Evolutionary conservation across 2,329 filamentous ascomycete species (phyloP).

Genomic region (Colletotrichum coccodes): DNA sequence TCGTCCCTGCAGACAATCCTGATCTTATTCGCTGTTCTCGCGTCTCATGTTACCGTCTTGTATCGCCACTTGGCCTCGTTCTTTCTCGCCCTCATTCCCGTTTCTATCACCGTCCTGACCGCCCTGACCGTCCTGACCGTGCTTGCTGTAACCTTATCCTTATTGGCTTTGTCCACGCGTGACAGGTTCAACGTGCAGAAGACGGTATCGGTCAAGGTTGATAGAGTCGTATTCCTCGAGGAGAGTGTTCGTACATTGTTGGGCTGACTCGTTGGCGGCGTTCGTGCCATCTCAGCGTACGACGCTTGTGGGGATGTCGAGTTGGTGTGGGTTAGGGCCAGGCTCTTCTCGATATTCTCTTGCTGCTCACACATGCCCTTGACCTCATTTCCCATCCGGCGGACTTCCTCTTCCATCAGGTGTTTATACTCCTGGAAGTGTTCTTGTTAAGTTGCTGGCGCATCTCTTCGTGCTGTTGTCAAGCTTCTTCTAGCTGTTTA

Average conservation of each 20-base stretch:
- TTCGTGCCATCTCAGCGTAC: constrained; percentile 1
- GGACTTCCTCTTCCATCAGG: not conserved
- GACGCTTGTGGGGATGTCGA: not conserved
- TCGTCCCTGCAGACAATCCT: not conserved
- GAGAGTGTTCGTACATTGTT: not conserved
- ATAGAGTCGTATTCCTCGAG: not conserved
- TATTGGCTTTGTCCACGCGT: not conserved
- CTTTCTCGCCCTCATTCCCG: not conserved
- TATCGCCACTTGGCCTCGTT: not conserved
- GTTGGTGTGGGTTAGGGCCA: not conserved
- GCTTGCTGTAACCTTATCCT: not conserved
- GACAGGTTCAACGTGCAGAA: not conserved
- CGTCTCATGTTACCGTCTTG: not conserved
- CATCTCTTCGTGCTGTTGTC: not conserved
- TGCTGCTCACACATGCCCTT: not conserved
- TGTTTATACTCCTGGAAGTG: not conserved
- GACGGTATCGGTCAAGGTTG: not conserved
- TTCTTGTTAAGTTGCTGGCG: too few species aligned
- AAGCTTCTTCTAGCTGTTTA: not conserved
- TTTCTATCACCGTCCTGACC: not conserved
- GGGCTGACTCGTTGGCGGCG: not conserved
- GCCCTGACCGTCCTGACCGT: not conserved
- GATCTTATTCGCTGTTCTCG: not conserved
- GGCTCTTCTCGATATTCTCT: not conserved
- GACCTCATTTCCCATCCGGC: not conserved